Percentiles rank a stretch among this genome's conserved stretches.
Conservation (phyloP, 2,329 filamentous ascomycete species). For the Metarhizium sp. region DNA sequence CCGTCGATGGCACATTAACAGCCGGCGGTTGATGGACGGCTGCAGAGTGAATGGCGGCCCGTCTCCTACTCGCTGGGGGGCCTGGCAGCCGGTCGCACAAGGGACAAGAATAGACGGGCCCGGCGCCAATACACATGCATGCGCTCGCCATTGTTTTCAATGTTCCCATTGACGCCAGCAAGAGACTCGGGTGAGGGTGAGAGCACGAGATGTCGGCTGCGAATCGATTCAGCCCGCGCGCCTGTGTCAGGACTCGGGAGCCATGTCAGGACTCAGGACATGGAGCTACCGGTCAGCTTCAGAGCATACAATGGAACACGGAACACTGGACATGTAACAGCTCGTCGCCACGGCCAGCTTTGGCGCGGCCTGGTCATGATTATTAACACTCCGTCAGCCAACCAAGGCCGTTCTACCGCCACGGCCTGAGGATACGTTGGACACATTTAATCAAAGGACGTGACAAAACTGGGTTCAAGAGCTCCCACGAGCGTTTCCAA, state of each 20-base stretch:
- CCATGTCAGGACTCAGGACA: not conserved
- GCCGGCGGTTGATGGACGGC: not conserved
- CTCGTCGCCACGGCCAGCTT: no score
- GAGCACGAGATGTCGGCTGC: not conserved
- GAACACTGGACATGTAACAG: no score
- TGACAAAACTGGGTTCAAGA: no score
- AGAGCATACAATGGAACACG: no score
- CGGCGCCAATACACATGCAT: not conserved
- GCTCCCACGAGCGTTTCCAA: not conserved
- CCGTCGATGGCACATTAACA: not conserved
- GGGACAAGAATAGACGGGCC: not conserved
- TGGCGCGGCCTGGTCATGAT: not conserved
- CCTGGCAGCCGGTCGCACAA: not conserved
- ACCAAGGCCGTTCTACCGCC: not conserved
- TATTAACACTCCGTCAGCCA: not conserved
- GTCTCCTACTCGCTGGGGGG: not conserved
- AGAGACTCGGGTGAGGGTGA: no score
- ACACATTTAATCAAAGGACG: not conserved
- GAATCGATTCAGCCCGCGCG: conserved; percentile 1
- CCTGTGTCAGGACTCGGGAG: not conserved
- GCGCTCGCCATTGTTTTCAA: not conserved
- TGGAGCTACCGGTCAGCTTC: not conserved
- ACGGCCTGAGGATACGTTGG: not conserved
- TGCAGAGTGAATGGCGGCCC: not conserved
- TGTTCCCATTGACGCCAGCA: not conserved